Evolutionary conservation across 768 basidiomycete species (phyloP).

Genomic region (Lactifluus rugatus): DNA sequence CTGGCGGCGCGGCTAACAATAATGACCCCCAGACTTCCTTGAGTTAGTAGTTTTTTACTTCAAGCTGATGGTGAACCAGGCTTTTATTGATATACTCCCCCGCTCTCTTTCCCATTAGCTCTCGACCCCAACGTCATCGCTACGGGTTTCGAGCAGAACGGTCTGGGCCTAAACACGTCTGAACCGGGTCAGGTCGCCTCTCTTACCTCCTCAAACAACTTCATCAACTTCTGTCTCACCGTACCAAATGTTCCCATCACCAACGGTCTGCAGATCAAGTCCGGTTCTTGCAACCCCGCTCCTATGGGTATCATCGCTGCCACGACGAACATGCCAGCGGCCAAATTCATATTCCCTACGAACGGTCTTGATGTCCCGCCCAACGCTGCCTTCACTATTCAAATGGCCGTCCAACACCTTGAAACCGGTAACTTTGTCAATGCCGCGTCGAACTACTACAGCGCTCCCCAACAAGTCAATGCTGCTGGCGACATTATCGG

Average conservation of each 20-base stretch:
- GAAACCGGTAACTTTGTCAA: conserved; percentile 52
- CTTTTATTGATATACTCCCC: background rate
- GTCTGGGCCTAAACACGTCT: conserved; percentile 24
- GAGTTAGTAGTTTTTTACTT: conserved; percentile 21
- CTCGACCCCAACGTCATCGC: conserved; percentile 44
- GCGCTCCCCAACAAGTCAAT: conserved; percentile 45
- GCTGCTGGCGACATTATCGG: conserved; percentile 44
- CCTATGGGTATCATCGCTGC: conserved; percentile 53
- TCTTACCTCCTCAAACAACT: conserved; percentile 60
- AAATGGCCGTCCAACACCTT: conserved; percentile 36
- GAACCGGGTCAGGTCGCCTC: conserved; percentile 44
- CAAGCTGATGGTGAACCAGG: background rate
- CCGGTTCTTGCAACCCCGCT: conserved; percentile 50
- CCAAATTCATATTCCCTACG: conserved; percentile 41
- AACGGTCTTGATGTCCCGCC: conserved; percentile 38
- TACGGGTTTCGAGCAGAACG: conserved; percentile 44
- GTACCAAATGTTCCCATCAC: conserved; percentile 43
- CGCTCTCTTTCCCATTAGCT: conserved; percentile 21
- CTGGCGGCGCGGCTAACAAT: background rate
- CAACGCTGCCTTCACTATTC: conserved; percentile 43
- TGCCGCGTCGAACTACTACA: conserved; percentile 40
- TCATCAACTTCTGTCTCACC: conserved; percentile 57
- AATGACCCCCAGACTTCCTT: conserved; percentile 37
- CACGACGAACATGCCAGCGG: conserved; percentile 40
- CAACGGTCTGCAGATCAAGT: conserved; percentile 44